Evolutionary conservation across 139 green algal species (phyloP), one percentile per base, ranked within the genome.

Genomic region (Mesotaenium endlicherianum): DNA sequence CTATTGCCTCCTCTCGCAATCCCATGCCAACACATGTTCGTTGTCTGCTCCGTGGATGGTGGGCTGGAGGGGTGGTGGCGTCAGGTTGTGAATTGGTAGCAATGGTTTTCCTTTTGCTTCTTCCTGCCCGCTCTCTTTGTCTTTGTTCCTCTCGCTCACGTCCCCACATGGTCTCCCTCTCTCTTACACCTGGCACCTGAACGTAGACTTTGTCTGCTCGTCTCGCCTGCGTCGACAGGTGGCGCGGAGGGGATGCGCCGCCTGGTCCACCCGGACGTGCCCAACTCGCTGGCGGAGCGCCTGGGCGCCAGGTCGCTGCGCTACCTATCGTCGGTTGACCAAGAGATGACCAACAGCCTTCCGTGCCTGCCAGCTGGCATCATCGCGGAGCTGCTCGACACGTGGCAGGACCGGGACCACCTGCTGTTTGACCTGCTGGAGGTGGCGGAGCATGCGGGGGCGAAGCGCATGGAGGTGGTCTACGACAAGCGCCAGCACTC

Each of bases 371-470:
- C 81, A 45, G 57, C 59, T 11, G 57, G 58, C 45, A 42, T 77
- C 0, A 75, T 83, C 30, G 42, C 76, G 8, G 76, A 78, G 36
- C 76, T 86, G 1, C 53, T 87, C 2, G 50, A 80, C 34, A 34
- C n/a, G 38, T 84, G 58, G 49, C 30, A 60, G 11, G 83, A 84
- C 30, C 53, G 36, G 8, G 69, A 57, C 8, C 79, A 82, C 20
- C 70, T 91, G 40, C 81, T 94, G 71, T 86, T 72, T 3, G 90
- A 93, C 64, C 74, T 93, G 40, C 38, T 88, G 45, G 92, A 93
- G 83, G 39, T 93, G 42, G 90, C 88, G 26, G 92, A 94, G 67
- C 70, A 64, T 26, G 75, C 75, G 0, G 88, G 90, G 3, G 70
- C 82, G 26, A 31, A 60, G 1, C 0, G 26, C 0, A 3, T 93